Evolutionary conservation across 139 green algal genomes (phyloP), one percentile per base, ranked within the genome.

Genomic region (Gonium pectorale): DNA sequence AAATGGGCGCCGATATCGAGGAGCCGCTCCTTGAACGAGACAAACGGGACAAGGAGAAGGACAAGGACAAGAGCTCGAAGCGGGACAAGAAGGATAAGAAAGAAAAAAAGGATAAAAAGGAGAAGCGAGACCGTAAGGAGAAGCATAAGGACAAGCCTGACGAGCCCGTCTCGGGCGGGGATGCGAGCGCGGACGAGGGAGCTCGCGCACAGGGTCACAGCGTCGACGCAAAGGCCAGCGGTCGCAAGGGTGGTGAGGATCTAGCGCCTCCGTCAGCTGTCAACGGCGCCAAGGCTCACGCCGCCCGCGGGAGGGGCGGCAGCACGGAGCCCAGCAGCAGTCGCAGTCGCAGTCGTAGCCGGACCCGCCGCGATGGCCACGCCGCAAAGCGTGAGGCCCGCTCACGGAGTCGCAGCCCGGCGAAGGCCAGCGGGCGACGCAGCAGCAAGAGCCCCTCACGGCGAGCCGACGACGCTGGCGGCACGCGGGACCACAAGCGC

Each of bases 41-140:
- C 35, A n/a, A n/a, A n/a, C 33, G 27, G 73, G 29, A 69, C 35
- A 52, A 33, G 46, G n/a, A 29, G 35, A 11, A 43, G 9, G 51
- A 19, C 15, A 7, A 62, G 70, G 29, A 64, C 35, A 43, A 59
- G 35, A 41, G 33, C 17, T 43, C 33, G 3, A 27, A 62, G 27
- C 67, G 69, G 64, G 64, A 78, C 9, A 79, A 71, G 52, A 63
- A 62, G 44, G 67, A 75, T 2, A 80, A 82, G 33, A 68, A 75
- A 44, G 60, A 79, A 5, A 78, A 78, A 29, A 71, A 62, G 31
- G 67, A 75, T 9, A 80, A 78, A 43, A 77, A 75, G 38, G 67
- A 60, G 5, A 80, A 70, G 29, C 52, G 75, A 35, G 67, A 72
- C 4, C 71, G 80, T 22, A 68, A 87, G 44, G 49, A 87, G 2